Base-by-base conservation (phyloP, 768 basidiomycete genomes). In the Collybia mongolica region DNA sequence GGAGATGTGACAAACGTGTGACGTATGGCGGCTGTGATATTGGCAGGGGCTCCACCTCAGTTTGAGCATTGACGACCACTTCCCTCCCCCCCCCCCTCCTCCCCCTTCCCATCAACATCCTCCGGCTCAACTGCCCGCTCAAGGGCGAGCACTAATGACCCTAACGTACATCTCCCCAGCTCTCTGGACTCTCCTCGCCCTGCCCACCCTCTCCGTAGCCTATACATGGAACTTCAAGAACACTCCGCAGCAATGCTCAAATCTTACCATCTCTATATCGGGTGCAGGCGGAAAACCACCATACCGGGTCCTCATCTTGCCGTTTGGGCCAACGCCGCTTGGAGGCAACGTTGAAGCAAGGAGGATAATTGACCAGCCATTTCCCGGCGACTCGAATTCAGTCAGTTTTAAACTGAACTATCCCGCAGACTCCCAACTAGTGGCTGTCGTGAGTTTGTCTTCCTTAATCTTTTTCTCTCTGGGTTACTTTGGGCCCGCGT, bases 341-440 rank as follows among this genome's bases (percentile, higher is more conserved):
- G 82, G n/a, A n/a, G n/a, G 83, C 54, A 81, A 77, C 51, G 67
- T 79, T 26, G 90, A 93, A 63, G 83, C 75, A 19, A 75, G 89
- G 23, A 77, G 60, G 37, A 83, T 89, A 41, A 61, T 83, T 44
- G 77, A 79, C 57, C 63, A 80, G 11, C 63, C 75, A 4, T 90
- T 90, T 60, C 52, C 68, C 17, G 75, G 65, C 22, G 58, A 65
- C 20, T 61, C 65, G 5, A 70, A 62, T 2, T 68, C 72, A 19
- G 57, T 80, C 23, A 72, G 64, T 32, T 85, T 90, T 63, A 66
- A 77, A 60, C 74, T 90, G 46, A 76, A 74, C 23, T 91, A 77
- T 61, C 89, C 89, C 0, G 72, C 67, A 42, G 74, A 81, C 60
- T 86, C 87, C 2, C 83, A 88, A 59, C 84, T 92, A 47, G 86